phyloP scores from a whole-genome alignment of 1,284 basidiomycete genomes.

The Leccinum pachyderme region DNA sequence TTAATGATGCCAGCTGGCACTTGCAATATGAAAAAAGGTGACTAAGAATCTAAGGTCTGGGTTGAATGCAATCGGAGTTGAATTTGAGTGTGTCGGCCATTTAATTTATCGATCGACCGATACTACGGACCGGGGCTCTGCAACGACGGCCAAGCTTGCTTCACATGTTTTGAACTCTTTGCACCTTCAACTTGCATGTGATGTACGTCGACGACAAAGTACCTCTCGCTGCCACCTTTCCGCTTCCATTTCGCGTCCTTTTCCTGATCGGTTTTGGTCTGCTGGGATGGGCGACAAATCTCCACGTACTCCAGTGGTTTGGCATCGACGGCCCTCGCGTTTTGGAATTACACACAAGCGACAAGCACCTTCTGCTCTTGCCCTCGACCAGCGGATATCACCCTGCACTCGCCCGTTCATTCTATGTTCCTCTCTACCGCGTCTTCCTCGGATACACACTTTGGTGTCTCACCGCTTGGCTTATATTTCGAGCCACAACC shows the following conservation, averaged over 20 bases:
- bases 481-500: constrained; percentile 59
- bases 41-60: no score
- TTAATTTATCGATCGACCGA: no score
- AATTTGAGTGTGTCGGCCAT: no score
- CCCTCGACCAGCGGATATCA: constrained; percentile 33
- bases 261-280: constrained; percentile 70
- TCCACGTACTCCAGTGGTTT: constrained; percentile 76
- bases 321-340: constrained; percentile 72
- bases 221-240: constrained; percentile 61
- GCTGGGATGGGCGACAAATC: constrained; percentile 82
- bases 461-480: constrained; percentile 67
- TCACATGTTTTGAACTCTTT: constrained; percentile 11
- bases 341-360: constrained; percentile 55
- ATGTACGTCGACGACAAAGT: constrained; percentile 42
- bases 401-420: constrained; percentile 24
- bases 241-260: constrained; percentile 81
- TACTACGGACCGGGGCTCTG: not conserved
- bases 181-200: constrained; percentile 1
- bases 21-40: no score
- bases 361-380: constrained; percentile 25
- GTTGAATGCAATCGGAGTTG: no score
- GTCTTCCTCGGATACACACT: constrained; percentile 58
- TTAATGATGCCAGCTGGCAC: no score
- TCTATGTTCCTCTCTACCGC: constrained; percentile 65
- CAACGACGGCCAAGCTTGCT: not conserved